These are phyloP conservation scores for Teratosphaeria gauchensis DNA, from an alignment of 2,329 filamentous ascomycete species.

Conservation along the genomic window DNA sequence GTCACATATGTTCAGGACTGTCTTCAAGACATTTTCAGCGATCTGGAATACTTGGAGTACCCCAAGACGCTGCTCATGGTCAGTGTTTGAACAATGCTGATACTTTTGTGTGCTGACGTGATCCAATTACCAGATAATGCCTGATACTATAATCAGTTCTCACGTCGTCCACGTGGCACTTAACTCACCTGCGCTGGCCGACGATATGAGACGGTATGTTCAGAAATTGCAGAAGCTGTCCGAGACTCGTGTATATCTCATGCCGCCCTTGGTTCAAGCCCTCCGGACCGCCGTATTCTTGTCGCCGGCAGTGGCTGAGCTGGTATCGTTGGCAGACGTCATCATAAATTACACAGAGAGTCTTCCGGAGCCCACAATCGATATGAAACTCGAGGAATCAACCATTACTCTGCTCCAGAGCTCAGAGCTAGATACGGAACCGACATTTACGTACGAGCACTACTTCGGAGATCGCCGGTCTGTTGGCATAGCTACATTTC, in stretches of 20 bases:
- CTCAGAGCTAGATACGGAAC: slow-evolving; percentile 20
- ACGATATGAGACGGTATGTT: neutral
- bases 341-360: slow-evolving; percentile 31
- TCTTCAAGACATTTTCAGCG: slow-evolving; percentile 35
- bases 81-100: neutral
- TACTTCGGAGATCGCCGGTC: slow-evolving; percentile 38
- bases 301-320: slow-evolving; percentile 18
- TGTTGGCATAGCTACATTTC: slow-evolving; percentile 34
- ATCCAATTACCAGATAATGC: slow-evolving; percentile 20
- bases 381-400: slow-evolving; percentile 37
- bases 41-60: slow-evolving; percentile 40
- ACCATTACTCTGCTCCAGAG: slow-evolving; percentile 24
- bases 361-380: slow-evolving; percentile 33
- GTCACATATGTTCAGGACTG: neutral
- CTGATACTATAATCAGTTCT: slow-evolving; percentile 29
- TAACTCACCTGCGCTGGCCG: slow-evolving; percentile 8
- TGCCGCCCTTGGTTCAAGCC: slow-evolving; percentile 19
- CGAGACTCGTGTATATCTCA: slow-evolving; percentile 21
- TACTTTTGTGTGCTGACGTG: neutral
- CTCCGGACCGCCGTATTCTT: slow-evolving; percentile 15
- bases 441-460: slow-evolving; percentile 24
- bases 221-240: slow-evolving; percentile 13
- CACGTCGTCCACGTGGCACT: slow-evolving; percentile 15
- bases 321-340: slow-evolving; percentile 31
- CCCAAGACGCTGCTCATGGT: slow-evolving; percentile 28